These are phyloP conservation scores for Falciphora oryzae DNA, from an alignment of 2,329 filamentous ascomycete species.

Conservation along the genomic window DNA sequence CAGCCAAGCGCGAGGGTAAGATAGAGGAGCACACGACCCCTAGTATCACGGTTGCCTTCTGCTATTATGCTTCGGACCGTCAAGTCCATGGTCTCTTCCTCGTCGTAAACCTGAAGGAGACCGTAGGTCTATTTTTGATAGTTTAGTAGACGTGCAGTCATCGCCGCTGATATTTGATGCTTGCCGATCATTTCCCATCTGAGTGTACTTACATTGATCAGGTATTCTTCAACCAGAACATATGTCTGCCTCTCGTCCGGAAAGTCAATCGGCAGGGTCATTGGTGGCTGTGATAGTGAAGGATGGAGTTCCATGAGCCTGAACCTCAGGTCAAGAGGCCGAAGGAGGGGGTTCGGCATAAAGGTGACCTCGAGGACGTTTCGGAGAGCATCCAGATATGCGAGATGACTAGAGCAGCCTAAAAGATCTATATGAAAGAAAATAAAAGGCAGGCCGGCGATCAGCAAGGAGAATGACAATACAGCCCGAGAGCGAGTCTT, in stretches of 20 bases:
- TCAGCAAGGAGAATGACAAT: background rate
- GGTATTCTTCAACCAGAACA: conserved; percentile 53
- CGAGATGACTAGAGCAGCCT: conserved; percentile 7
- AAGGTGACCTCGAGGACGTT: conserved; percentile 9
- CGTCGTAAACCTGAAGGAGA: conserved; percentile 55
- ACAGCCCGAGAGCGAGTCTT: background rate
- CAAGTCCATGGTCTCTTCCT: conserved; percentile 36
- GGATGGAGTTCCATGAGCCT: conserved; percentile 6
- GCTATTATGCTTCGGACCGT: conserved; percentile 6
- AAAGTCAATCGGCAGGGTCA: background rate
- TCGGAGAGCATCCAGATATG: conserved; percentile 7
- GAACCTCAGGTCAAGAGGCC: conserved; percentile 6
- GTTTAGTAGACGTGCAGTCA: background rate
- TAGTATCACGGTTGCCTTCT: conserved; percentile 2
- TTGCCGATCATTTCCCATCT: background rate
- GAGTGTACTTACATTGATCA: conserved; percentile 46
- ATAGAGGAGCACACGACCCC: conserved; percentile 38
- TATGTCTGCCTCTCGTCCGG: conserved; percentile 35
- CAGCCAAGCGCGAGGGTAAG: conserved; percentile 59
- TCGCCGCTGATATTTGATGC: background rate
- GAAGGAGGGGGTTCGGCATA: conserved; percentile 5
- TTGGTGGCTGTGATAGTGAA: background rate
- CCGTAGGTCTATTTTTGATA: conserved; percentile 46
- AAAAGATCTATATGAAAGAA: background rate
- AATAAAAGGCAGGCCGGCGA: background rate